Percentiles rank a stretch among this genome's conserved stretches.
These are phyloP conservation scores for Tylopilus balloui DNA, from an alignment of 768 basidiomycete genomes.

Conservation along the genomic window DNA sequence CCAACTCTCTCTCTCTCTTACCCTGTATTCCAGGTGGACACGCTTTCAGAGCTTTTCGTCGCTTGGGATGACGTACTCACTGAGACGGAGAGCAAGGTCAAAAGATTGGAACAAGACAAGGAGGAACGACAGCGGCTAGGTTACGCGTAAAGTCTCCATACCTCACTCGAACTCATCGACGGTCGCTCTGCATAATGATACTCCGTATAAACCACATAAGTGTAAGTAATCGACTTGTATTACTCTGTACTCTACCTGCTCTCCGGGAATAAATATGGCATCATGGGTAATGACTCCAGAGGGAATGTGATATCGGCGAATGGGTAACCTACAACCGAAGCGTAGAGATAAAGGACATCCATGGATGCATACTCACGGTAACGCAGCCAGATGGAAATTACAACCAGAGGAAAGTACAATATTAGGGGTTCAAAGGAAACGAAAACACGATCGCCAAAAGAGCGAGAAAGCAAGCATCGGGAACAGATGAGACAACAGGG, in stretches of 20 bases:
- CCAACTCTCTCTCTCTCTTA: background rate
- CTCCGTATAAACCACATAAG: constrained; percentile 10
- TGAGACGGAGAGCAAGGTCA: constrained; percentile 59
- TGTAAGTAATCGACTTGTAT: constrained; percentile 16
- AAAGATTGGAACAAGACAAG: constrained; percentile 54
- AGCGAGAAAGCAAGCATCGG: background rate
- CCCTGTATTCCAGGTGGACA: constrained; percentile 55
- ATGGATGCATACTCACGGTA: constrained; percentile 8
- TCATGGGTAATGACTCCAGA: constrained; percentile 11
- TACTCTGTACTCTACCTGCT: constrained; percentile 17
- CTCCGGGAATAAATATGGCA: constrained; percentile 6
- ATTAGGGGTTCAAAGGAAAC: constrained; percentile 4
- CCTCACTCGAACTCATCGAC: background rate
- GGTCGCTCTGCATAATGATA: constrained; percentile 10
- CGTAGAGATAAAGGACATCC: constrained; percentile 13
- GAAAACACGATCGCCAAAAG: constrained; percentile 5
- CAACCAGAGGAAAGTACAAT: constrained; percentile 21
- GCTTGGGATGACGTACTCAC: constrained; percentile 76
- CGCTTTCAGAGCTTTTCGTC: constrained; percentile 78
- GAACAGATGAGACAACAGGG: constrained; percentile 9
- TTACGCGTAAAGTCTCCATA: constrained; percentile 35
- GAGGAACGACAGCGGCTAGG: constrained; percentile 60
- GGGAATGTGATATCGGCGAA: constrained; percentile 12
- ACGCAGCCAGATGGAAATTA: constrained; percentile 19
- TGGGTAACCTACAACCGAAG: constrained; percentile 21